Base-by-base conservation (phyloP, 2,329 filamentous ascomycete genomes). In the Beauveria caledonica region DNA sequence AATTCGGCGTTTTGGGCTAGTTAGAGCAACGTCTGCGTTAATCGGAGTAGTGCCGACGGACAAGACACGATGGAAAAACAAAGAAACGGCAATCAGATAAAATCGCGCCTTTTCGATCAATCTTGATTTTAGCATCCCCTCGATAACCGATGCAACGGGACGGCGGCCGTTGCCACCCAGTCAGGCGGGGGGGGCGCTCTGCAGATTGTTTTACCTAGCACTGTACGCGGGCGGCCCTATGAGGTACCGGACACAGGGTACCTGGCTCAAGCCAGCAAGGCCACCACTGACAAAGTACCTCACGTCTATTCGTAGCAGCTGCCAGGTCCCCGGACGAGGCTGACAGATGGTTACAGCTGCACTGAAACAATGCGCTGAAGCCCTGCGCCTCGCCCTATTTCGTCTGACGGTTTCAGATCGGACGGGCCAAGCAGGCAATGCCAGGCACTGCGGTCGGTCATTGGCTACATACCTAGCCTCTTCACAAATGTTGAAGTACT, bases 1-100 rank as follows among this genome's bases (percentile, higher is more conserved):
- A 61, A 11, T 27, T 61, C 59, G 59, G 59, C 46, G 45, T 61
- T 61, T 54, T 25, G 15, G n/a, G 15, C 21, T n/a, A 13, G 33
- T n/a, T n/a, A 13, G 33, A 27, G 8, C 19, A 21, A 40, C 50
- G 33, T 36, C 13, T 13, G 33, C 15, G 33, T 36, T 36, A 5
- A 11, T 36, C 33, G 11, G 33, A 36, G 33, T 36, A 36, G 33
- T 13, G 33, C 5, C 33, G 5, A 36, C 33, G 33, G 33, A 36
- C 33, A 36, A 15, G 6, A 15, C 33, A 36, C 33, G 33, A 36
- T 36, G 13, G 33, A 19, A 42, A 42, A 9, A 42, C 9, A 42
- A 9, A 42, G 40, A 53, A 52, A 8, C n/a, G 17, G n/a, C 9
- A 15, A 23, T 7, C 13, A 27, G 19, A 53, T 17, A 13, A 17